These are phyloP conservation scores for Pleurotus tuoliensis DNA, from an alignment of 768 basidiomycete species.

Conservation along the genomic window DNA sequence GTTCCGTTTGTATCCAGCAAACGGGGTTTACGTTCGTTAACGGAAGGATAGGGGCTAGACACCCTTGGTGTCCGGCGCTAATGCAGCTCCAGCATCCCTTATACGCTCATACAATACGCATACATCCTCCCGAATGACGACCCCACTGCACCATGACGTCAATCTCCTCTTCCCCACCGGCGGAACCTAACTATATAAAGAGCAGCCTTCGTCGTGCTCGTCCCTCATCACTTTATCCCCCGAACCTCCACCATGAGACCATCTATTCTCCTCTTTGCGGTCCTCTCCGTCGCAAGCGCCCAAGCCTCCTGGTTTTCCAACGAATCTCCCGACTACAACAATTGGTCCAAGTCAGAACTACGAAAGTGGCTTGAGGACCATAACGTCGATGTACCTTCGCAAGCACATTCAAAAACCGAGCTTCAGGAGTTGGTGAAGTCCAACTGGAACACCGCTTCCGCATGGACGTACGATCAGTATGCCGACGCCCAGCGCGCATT, in stretches of 20 bases:
- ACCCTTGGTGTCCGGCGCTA: no score
- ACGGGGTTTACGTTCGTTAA: no score
- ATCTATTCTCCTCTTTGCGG: conserved; percentile 21
- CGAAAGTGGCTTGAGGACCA: conserved; percentile 67
- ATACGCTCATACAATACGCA: no score
- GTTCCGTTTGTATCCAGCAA: no score
- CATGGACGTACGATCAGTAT: conserved; percentile 66
- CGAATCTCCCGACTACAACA: conserved; percentile 32
- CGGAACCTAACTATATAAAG: not conserved
- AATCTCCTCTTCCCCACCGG: not conserved
- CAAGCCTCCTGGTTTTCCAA: conserved; percentile 55
- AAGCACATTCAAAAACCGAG: conserved; percentile 35
- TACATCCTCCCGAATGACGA: conserved; percentile 7
- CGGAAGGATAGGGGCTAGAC: no score
- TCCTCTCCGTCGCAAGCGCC: conserved; percentile 31
- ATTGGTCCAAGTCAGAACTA: conserved; percentile 66
- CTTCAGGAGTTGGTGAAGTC: conserved; percentile 47
- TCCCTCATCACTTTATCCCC: not conserved
- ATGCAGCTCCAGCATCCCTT: no score
- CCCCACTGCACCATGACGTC: conserved; percentile 16
- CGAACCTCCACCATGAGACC: conserved; percentile 22
- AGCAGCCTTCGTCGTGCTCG: not conserved
- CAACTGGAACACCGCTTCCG: conserved; percentile 53
- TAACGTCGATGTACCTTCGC: conserved; percentile 51
- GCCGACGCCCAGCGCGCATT: conserved; percentile 61